Conservation (phyloP, 2,329 filamentous ascomycete genomes). For the Cryphonectria japonica region DNA sequence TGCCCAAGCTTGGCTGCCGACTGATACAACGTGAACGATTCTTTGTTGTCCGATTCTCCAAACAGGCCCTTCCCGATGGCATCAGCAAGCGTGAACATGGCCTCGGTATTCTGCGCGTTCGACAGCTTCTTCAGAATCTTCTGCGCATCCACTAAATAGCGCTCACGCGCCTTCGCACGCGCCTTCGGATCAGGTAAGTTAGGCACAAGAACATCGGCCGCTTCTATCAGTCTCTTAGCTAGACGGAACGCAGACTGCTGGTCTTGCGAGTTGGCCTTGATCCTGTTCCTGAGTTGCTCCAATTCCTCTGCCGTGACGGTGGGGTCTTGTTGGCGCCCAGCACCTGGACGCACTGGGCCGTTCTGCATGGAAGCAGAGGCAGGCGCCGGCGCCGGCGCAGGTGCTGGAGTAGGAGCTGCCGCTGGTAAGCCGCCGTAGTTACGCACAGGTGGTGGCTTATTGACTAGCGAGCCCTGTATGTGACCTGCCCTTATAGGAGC, state of each 20-base stretch:
- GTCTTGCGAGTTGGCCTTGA: constrained; percentile 74
- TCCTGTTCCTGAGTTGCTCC: constrained; percentile 70
- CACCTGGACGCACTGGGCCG: constrained; percentile 27
- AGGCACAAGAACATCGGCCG: constrained; percentile 73
- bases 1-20: constrained; percentile 90
- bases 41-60: constrained; percentile 81
- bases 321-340: constrained; percentile 39
- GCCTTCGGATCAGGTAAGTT: constrained; percentile 69
- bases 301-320: constrained; percentile 81
- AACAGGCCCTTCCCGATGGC: constrained; percentile 82
- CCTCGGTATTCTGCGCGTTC: constrained; percentile 72
- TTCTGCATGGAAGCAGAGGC: constrained; percentile 8
- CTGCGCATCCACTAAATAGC: constrained; percentile 82
- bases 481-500: constrained; percentile 65
- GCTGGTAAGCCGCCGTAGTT: constrained; percentile 57
- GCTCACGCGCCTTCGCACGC: constrained; percentile 76
- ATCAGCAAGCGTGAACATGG: constrained; percentile 93
- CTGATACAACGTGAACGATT: constrained; percentile 92
- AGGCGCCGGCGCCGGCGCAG: constrained; percentile 29
- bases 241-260: constrained; percentile 71
- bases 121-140: constrained; percentile 91
- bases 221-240: constrained; percentile 85
- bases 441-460: constrained; percentile 62
- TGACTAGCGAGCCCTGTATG: constrained; percentile 62
- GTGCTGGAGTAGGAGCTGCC: constrained; percentile 34